Base-by-base conservation (phyloP, 139 green algal species). In the Nannochloris sp. region DNA sequence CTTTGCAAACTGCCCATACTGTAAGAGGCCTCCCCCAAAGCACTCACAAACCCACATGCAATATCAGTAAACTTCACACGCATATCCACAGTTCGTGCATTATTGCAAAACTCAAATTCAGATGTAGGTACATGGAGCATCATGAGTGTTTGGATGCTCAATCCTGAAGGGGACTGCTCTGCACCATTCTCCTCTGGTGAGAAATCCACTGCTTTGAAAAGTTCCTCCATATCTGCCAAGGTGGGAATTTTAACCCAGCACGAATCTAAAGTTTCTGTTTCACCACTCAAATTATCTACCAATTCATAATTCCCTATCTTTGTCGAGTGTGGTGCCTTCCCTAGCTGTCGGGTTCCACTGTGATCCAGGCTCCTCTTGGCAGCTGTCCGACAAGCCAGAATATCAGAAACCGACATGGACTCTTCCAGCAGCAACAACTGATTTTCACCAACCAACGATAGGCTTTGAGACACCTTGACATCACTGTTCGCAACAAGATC, bases 151-250 rank as follows among this genome's bases (percentile, higher is more conserved):
- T 40, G 33, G 8, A 40, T 40, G 33, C 11, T 40, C 33, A 40
- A 13, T 8, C 33, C 33, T 40, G 33, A 40, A 1, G 33, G 11
- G 10, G 33, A 40, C 33, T 40, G 33, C 33, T 40, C 33, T 13
- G 33, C 5, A 40, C 5, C 46, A 58, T 60, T 31, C 40, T 68
- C 36, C 5, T 76, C 70, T 2, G 60, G 76, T 23, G 77, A 49
- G n/a, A 82, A 70, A 26, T 77, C 61, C 4, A 83, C 57, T 3
- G 70, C 65, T 4, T 58, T 14, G 36, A 68, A 76, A 40, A 84
- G 51, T 59, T 79, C 65, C 29, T 62, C 55, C 11, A 84, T 63
- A 12, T 82, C 74, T 0, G 49, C 37, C 45, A 78, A 66, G 20
- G 66, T 71, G 2, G 74, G 77, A 25, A 60, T 43, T 3, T 62